Base-by-base conservation (phyloP, 78 protist species). In the Capsaspora owczarzaki region DNA sequence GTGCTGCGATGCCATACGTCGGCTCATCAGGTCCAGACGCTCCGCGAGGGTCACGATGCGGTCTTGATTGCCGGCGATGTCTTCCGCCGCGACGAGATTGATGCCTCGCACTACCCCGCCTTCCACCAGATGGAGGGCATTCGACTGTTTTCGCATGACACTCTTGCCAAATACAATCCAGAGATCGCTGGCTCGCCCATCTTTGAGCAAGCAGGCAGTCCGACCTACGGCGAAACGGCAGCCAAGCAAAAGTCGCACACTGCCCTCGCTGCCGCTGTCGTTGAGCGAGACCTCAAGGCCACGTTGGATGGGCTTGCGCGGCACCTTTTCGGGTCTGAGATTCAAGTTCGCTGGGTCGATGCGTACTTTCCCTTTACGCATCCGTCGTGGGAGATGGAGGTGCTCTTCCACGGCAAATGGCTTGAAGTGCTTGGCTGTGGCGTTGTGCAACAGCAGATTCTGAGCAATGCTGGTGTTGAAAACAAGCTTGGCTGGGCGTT, bases 291-390 rank as follows among this genome's bases (percentile, higher is more conserved):
- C 3, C 69, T 56, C 60, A 51, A 46, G 46, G 77, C 60, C 46
- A 27, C n/a, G 37, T 3, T 68, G 47, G 29, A 38, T 4, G 74
- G 82, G n/a, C 70, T 56, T 23, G 41, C 25, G 16, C n/a, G 20
- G n/a, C 33, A 14, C 23, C 25, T 56, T 31, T 83, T 89, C 41
- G 82, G 84, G 27, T 68, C 41, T 29, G 87, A 74, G 47, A 75
- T 86, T 22, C 53, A 86, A n/a, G 51, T 82, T 74, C 82, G 89
- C 29, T 89, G 93, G 94, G 80, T 88, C 33, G 94, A 90, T 27
- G 95, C 90, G 12, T 88, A 88, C 76, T 94, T 94, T 69, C 97
- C 97, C 37, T 94, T 94, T 82, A 94, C 97, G 16, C 83, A 89
- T 20, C 97, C 95, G 14, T 84, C 90, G 0, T 80, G 72, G 37